A percentile compares a stretch with the other conserved stretches of the same genome.
These are phyloP conservation scores for Blastobotrys indianensis DNA, from an alignment of 1,139 yeast species.

Conservation along the genomic window DNA sequence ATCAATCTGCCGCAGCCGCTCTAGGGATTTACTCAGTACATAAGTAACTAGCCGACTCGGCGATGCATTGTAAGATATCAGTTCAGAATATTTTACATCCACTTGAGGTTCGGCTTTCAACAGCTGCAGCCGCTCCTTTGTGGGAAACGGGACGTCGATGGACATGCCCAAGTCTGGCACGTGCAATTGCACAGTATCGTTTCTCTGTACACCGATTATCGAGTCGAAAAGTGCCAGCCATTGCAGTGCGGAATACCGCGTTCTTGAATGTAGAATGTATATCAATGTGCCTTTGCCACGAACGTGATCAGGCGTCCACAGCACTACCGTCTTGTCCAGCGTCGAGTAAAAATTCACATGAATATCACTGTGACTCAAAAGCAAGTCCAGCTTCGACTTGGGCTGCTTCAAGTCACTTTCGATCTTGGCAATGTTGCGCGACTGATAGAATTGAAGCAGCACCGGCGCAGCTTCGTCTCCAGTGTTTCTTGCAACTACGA, in stretches of 20 bases:
- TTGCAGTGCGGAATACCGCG: constrained; percentile 43
- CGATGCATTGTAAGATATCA: constrained; percentile 15
- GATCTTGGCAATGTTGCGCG: constrained; percentile 37
- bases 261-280: constrained; percentile 52
- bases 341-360: constrained; percentile 53
- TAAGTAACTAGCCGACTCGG: constrained; percentile 23
- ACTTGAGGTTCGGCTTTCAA: constrained; percentile 2
- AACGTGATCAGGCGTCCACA: constrained; percentile 33
- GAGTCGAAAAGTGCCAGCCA: constrained; percentile 60
- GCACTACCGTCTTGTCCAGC: constrained; percentile 61
- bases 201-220: constrained; percentile 34
- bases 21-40: constrained; percentile 29
- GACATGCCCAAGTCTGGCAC: constrained; percentile 50
- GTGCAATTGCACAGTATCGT: constrained; percentile 33
- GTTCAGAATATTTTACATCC: constrained; percentile 11
- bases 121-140: not conserved
- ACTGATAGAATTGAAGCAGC: constrained; percentile 54
- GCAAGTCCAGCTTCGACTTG: constrained; percentile 23
- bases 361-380: constrained; percentile 25
- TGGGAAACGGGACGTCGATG: constrained; percentile 35
- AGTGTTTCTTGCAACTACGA: constrained; percentile 59
- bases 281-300: constrained; percentile 29
- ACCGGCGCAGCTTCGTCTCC: constrained; percentile 46
- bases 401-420: constrained; percentile 28
- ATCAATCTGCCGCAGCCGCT: constrained; percentile 26